phyloP scores from a whole-genome alignment of 108 stramenopile genomes.

The Cylindrotheca closterium region DNA sequence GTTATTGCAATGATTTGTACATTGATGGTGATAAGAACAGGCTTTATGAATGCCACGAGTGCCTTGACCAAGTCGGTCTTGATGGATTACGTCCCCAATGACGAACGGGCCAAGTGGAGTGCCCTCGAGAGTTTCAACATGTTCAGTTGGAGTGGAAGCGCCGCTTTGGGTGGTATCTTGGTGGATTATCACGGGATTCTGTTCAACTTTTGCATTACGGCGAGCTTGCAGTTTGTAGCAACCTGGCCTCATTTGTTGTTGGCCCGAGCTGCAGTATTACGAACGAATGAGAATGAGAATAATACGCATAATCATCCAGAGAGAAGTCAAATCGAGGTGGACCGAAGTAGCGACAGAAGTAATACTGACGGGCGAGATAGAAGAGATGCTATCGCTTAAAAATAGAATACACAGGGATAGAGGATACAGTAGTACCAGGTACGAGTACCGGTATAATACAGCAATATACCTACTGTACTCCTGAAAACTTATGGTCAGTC shows the following conservation, averaged over 20 bases:
- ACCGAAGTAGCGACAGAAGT: too few relatives aligned
- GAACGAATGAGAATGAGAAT: too few relatives aligned
- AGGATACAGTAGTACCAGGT: too few relatives aligned
- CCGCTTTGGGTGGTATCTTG: constrained; percentile 43
- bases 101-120: constrained; percentile 50
- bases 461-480: too few relatives aligned
- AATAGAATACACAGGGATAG: too few relatives aligned
- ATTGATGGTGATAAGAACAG: constrained; percentile 43
- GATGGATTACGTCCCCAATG: constrained; percentile 45
- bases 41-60: constrained; percentile 47
- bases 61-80: constrained; percentile 51
- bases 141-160: constrained; percentile 45
- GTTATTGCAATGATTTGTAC: constrained; percentile 16
- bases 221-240: constrained; percentile 21
- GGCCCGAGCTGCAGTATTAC: too few relatives aligned
- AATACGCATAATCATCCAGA: too few relatives aligned
- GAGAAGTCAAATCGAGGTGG: too few relatives aligned
- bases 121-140: constrained; percentile 55
- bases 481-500: too few relatives aligned
- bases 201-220: constrained; percentile 38
- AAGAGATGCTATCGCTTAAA: too few relatives aligned
- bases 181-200: constrained; percentile 36
- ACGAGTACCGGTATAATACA: too few relatives aligned
- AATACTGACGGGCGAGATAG: too few relatives aligned
- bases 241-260: constrained; percentile 10